Evolutionary conservation across 805 yeast species (phyloP), one percentile per base, ranked within the genome.

Genomic region (Isabelozyma gotoi): DNA sequence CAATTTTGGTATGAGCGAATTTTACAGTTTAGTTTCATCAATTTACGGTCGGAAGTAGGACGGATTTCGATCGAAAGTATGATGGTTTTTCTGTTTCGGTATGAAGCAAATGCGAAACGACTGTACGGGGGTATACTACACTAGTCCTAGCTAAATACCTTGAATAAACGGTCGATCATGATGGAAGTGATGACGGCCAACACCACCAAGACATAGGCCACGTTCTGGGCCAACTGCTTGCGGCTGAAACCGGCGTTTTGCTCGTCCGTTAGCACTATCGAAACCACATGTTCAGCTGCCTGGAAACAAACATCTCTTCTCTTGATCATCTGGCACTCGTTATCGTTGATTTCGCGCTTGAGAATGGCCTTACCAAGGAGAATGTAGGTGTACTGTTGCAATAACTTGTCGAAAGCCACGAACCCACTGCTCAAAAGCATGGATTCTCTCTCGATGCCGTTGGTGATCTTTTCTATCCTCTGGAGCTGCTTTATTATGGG

Each of bases 241-340:
- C 56, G 46, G 20, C 57, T 49, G n/a, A 48, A 37, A n/a, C 49
- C 44, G n/a, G 54, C 37, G 7, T 56, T 32, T 38, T 59, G 67
- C 18, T 62, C 67, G 42, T 67, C 72, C 1, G 67, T 57, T 20
- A 70, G 58, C 7, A 76, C 76, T 24, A 71, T 71, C 46, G 68
- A 61, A 12, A 71, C 71, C 19, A 70, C 73, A 43, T 67, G 66
- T 39, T 68, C 74, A 2, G 73, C 72, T 1, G 76, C 74, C 48
- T 59, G 70, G 40, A 53, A 62, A 38, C 77, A 71, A 5, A 71
- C 55, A 11, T 63, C 65, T 39, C 77, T 50, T 35, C 77, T 53
- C 39, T 51, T 55, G 20, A 71, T 60, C 19, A 70, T 49, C 42
- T 57, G 64, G 48, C 75, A 71, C 18, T 63, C 65, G 6, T 34